phyloP scores from a whole-genome alignment of 2,329 filamentous ascomycete species.

The Pseudopyricularia javanii region DNA sequence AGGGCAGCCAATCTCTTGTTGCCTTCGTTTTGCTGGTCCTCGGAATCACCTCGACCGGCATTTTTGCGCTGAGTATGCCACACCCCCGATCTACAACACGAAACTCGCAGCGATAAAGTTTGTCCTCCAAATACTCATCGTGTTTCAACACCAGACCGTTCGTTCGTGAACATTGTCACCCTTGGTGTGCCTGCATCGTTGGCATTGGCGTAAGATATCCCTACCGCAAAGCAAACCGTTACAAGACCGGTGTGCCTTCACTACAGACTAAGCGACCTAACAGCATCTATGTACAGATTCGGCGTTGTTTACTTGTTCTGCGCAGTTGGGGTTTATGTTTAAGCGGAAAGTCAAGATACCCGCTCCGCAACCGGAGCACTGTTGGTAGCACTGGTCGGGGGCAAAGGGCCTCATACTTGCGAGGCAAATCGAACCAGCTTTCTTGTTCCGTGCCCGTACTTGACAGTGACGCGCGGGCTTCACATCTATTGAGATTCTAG shows the following conservation, averaged over 20 bases:
- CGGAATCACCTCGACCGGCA: conserved; percentile 60
- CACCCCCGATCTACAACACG: not conserved
- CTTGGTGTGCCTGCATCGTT: conserved; percentile 80
- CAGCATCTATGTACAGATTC: conserved; percentile 43
- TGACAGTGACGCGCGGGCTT: conserved; percentile 7
- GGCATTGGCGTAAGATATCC: conserved; percentile 66
- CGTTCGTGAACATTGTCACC: conserved; percentile 60
- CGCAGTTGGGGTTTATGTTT: conserved; percentile 97
- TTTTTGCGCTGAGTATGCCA: conserved; percentile 74
- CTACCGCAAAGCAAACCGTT: not conserved
- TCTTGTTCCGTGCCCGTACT: conserved; percentile 7
- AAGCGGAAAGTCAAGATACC: conserved; percentile 29
- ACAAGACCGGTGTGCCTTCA: not conserved
- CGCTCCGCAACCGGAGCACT: conserved; percentile 1
- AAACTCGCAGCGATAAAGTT: not conserved
- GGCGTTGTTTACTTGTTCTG: conserved; percentile 98
- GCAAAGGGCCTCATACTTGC: not conserved
- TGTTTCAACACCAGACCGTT: conserved; percentile 51
- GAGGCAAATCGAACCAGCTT: not conserved
- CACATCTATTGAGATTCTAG: not conserved
- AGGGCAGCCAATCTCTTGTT: conserved; percentile 72
- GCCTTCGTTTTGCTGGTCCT: conserved; percentile 64
- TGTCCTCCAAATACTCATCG: not conserved
- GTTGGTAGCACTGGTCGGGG: not conserved
- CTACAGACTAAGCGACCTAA: conserved; percentile 3